Base-by-base conservation (phyloP, 371 early-diverging fungal genomes). In the Chytridium lagenaria region DNA sequence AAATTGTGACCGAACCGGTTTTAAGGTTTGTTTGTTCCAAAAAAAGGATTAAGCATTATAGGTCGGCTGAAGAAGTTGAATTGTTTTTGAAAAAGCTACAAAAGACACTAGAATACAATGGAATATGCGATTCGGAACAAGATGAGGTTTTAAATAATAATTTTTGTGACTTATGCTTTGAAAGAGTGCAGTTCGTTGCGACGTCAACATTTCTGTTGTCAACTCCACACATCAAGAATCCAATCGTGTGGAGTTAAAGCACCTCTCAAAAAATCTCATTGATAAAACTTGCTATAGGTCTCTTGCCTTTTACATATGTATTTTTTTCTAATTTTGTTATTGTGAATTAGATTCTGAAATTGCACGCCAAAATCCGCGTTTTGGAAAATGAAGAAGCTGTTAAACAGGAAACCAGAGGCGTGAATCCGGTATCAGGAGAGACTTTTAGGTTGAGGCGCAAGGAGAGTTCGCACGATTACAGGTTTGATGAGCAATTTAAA, bases 1-100 rank as follows among this genome's bases (percentile, higher is more conserved):
- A 97, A 79, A 94, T 97, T 78, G 94, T 97, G 0, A 96, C 94
- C 0, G 87, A 85, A 61, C 95, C 97, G 0, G 95, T 95, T 82
- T 78, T 95, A 61, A 75, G 87, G 81, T 89, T 67, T 28, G 23
- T 70, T 38, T 61, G 61, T 34, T 61, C 37, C 15, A 33, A 16
- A 2, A n/a, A n/a, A n/a, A n/a, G n/a, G n/a, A n/a, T n/a, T n/a
- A n/a, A n/a, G n/a, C n/a, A n/a, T 23, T 15, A 61, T 16, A 89
- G 90, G 33, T 87, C 91, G 0, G 87, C 92, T 0, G 81, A 81
- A 26, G 93, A 97, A 71, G 94, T 94, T 0, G 91, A 90, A 0
- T 70, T 87, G n/a, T 78, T 92, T 70, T 86, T 95, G 33, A 90
- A 91, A 68, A 92, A 93, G 61, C 75, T 95, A 40, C 93, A 93